A percentile compares a stretch with the other conserved stretches of the same genome.
Conservation (phyloP, 73 alveolate genomes). For the Blepharisma japonicum region DNA sequence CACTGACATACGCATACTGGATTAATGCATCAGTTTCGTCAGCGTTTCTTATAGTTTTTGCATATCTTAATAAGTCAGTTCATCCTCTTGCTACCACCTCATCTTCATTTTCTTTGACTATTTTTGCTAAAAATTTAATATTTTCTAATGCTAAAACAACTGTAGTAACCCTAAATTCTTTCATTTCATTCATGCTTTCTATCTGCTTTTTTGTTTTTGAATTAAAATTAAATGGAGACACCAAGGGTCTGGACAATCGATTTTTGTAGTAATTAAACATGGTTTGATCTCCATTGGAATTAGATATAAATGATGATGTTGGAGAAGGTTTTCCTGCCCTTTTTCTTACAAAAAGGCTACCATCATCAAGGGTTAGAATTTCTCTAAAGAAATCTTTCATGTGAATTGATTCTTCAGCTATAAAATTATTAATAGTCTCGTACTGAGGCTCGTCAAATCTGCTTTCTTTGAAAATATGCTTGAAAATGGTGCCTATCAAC, state of each 20-base stretch:
- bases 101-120: conserved; percentile 25
- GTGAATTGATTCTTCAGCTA: background rate
- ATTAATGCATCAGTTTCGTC: conserved; percentile 4
- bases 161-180: background rate
- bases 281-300: background rate
- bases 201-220: conserved; percentile 4
- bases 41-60: conserved; percentile 18
- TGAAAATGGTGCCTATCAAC: conserved; percentile 1
- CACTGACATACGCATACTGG: background rate
- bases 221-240: background rate
- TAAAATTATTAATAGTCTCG: background rate
- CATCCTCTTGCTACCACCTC: background rate
- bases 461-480: background rate
- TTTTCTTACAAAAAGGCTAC: background rate
- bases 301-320: too few species aligned
- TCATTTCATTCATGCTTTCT: conserved; percentile 2
- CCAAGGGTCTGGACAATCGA: background rate
- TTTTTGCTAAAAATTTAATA: conserved; percentile 11
- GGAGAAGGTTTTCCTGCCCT: background rate
- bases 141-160: background rate
- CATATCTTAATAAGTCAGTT: conserved; percentile 9
- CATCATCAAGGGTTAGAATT: background rate
- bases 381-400: background rate
- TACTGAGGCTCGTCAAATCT: conserved; percentile 9
- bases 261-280: background rate